Conservation (phyloP, 2,329 filamentous ascomycete genomes). For the Verticillium klebahnii region DNA sequence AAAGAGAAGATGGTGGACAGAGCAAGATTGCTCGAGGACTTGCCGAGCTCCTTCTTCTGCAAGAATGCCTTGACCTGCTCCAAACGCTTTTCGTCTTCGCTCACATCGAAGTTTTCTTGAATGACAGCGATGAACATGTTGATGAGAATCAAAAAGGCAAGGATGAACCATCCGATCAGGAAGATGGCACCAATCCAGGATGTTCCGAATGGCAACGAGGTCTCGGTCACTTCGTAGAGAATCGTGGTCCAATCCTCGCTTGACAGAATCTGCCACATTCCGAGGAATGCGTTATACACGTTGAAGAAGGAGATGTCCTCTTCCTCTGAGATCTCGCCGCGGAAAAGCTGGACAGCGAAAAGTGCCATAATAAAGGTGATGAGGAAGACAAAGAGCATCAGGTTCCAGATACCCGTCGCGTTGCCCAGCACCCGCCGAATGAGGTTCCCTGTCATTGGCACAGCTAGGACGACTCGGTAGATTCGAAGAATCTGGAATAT, state of each 20-base stretch:
- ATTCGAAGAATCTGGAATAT: constrained; percentile 89
- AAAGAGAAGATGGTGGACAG: constrained; percentile 67
- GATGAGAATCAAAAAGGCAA: constrained; percentile 90
- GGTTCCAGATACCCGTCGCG: constrained; percentile 82
- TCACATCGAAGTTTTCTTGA: constrained; percentile 98
- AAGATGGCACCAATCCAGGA: constrained; percentile 91
- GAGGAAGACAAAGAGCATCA: constrained; percentile 94
- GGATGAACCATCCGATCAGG: constrained; percentile 90
- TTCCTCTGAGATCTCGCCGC: constrained; percentile 43
- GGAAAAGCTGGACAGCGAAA: constrained; percentile 88
- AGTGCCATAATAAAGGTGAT: constrained; percentile 93
- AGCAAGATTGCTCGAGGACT: constrained; percentile 68
- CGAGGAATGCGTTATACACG: constrained; percentile 93
- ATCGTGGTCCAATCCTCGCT: constrained; percentile 94
- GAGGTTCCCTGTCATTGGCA: constrained; percentile 81
- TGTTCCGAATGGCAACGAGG: constrained; percentile 61
- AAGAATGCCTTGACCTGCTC: constrained; percentile 95
- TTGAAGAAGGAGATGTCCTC: constrained; percentile 78
- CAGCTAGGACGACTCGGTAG: constrained; percentile 86
- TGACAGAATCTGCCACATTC: constrained; percentile 95
- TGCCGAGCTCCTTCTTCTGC: constrained; percentile 80
- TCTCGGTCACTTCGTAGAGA: constrained; percentile 74
- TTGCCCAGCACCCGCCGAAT: constrained; percentile 89
- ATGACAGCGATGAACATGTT: constrained; percentile 99
- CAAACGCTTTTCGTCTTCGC: constrained; percentile 94